Evolutionary conservation across 2,329 filamentous ascomycete genomes (phyloP).

Genomic region (Hypoxylon sp.): DNA sequence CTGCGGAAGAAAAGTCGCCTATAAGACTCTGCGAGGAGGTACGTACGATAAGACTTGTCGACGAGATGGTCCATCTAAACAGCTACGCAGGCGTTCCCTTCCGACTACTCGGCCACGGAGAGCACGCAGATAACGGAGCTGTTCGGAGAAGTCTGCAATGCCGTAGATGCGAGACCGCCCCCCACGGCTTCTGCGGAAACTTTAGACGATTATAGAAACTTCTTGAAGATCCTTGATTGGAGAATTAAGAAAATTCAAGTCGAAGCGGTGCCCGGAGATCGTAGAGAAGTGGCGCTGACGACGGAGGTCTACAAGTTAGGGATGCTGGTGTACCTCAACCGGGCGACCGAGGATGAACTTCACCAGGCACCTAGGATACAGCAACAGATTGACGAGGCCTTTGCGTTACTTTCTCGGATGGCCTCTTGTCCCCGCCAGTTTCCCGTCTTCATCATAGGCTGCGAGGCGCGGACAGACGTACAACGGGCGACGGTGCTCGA

Average conservation of each 20-base stretch:
- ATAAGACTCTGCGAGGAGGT: neutral
- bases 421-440: conserved; percentile 39
- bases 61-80: no score
- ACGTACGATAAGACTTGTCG: no score
- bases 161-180: conserved; percentile 11
- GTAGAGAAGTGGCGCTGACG: neutral
- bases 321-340: conserved; percentile 44
- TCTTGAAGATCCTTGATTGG: conserved; percentile 42
- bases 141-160: conserved; percentile 36
- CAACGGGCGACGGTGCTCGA: conserved; percentile 39
- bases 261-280: conserved; percentile 3
- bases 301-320: conserved; percentile 42
- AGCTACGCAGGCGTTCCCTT: neutral
- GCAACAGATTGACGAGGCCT: conserved; percentile 39
- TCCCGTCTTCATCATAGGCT: conserved; percentile 40
- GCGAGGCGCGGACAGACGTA: conserved; percentile 39
- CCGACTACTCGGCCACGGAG: no score
- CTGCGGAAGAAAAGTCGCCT: neutral
- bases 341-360: conserved; percentile 28
- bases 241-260: conserved; percentile 36
- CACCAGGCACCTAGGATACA: conserved; percentile 12
- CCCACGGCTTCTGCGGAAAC: neutral
- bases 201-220: conserved; percentile 33
- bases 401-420: conserved; percentile 34
- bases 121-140: conserved; percentile 2